Conservation (phyloP, 805 yeast species). For the Metschnikowia peoriensis region DNA sequence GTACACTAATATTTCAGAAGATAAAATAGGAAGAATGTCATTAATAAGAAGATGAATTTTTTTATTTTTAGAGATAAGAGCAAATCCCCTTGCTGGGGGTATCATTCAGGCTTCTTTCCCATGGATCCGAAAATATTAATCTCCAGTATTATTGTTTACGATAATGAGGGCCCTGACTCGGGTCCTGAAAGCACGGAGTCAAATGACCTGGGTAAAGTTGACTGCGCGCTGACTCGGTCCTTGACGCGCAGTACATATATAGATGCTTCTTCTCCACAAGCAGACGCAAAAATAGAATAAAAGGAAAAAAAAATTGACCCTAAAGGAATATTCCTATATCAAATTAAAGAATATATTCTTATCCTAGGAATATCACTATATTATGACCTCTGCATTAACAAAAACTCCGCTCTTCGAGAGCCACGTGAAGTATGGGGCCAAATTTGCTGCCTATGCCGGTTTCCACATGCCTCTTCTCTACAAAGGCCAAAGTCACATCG, state of each 20-base stretch:
- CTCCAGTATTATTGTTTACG: too few relatives aligned
- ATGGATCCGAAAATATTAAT: too few relatives aligned
- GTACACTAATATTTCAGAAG: background rate
- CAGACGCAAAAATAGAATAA: background rate
- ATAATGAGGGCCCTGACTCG: background rate
- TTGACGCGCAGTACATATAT: conserved; percentile 4
- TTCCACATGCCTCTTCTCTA: conserved; percentile 92
- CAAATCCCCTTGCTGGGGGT: too few relatives aligned
- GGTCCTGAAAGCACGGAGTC: background rate
- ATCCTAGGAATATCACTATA: too few relatives aligned
- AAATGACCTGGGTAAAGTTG: background rate
- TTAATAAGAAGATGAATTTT: too few relatives aligned
- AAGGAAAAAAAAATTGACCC: background rate
- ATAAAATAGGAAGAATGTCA: background rate
- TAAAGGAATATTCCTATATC: too few relatives aligned
- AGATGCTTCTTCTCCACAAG: background rate
- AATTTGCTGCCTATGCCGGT: conserved; percentile 96
- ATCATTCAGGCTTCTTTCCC: too few relatives aligned
- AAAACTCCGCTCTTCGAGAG: conserved; percentile 81
- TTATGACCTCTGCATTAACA: conserved; percentile 31
- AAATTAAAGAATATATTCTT: background rate
- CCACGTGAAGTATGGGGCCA: conserved; percentile 77
- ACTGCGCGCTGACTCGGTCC: conserved; percentile 11
- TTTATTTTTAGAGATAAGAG: too few relatives aligned
- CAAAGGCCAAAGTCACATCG: conserved; percentile 80